These are phyloP conservation scores for Dryas alaskensis DNA, from an alignment of 306 rosid genomes.

Conservation along the genomic window DNA sequence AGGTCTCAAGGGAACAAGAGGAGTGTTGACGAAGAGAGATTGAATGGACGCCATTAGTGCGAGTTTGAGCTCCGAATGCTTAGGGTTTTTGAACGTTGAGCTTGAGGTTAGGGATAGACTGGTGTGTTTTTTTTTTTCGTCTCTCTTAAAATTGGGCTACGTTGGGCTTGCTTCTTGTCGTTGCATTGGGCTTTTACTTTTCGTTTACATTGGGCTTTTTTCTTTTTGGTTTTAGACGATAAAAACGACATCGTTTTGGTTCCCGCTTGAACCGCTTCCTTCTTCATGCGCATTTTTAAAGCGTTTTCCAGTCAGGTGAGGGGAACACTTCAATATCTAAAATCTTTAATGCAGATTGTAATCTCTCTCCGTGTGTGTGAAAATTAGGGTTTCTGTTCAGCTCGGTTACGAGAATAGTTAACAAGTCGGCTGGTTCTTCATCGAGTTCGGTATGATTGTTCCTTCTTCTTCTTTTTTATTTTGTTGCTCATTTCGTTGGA, in stretches of 20 bases:
- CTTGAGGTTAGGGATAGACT: neutral
- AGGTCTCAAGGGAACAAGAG: slow-evolving; percentile 31
- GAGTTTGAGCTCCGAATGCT: neutral
- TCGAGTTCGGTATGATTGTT: slow-evolving; percentile 10
- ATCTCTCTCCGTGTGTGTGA: neutral
- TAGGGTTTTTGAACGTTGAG: neutral
- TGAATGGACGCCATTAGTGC: slow-evolving; percentile 44
- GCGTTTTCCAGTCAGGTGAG: neutral
- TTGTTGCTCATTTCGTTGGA: neutral
- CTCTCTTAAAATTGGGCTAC: slow-evolving; percentile 1
- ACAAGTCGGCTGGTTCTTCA: slow-evolving; percentile 1
- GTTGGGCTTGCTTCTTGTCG: no score
- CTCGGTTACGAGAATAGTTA: neutral
- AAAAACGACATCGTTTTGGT: neutral
- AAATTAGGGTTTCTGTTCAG: slow-evolving; percentile 9
- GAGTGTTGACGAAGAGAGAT: slow-evolving; percentile 29
- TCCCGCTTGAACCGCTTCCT: slow-evolving; percentile 4
- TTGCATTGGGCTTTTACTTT: neutral
- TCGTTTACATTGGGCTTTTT: neutral
- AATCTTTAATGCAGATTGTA: neutral
- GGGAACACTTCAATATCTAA: neutral
- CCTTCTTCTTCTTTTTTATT: neutral
- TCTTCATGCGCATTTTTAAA: neutral
- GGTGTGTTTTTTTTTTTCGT: neutral
- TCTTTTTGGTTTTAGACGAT: neutral